These are phyloP conservation scores for Smallanthus sonchifolius DNA, from an alignment of 129 eudicot species.

Conservation along the genomic window DNA sequence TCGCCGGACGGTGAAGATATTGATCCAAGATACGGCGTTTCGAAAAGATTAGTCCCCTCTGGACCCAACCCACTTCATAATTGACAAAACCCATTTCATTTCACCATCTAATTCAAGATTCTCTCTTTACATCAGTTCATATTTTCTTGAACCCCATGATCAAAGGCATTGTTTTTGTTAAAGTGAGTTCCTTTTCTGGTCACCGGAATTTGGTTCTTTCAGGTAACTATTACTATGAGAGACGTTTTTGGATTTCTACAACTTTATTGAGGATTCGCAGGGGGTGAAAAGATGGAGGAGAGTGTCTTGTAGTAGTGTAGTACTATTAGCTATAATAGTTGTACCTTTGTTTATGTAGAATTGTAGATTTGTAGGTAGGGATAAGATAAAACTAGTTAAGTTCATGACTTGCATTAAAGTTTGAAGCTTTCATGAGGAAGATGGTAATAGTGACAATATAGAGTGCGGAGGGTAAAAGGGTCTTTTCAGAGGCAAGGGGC, in stretches of 20 bases:
- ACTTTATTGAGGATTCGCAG: neutral
- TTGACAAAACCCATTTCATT: slow-evolving; percentile 27
- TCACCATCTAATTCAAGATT: slow-evolving; percentile 19
- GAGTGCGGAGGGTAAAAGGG: slow-evolving; percentile 15
- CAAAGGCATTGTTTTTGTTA: slow-evolving; percentile 1
- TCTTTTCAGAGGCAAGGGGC: slow-evolving; percentile 2
- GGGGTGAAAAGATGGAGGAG: slow-evolving; percentile 3
- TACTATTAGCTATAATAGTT: slow-evolving; percentile 15
- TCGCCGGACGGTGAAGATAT: slow-evolving; percentile 38
- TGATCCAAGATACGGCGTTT: slow-evolving; percentile 80
- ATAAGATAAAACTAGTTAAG: slow-evolving; percentile 3
- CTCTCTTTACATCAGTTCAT: neutral
- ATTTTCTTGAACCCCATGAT: slow-evolving; percentile 32
- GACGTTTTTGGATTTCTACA: neutral
- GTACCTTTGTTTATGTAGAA: slow-evolving; percentile 17
- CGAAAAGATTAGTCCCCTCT: slow-evolving; percentile 81
- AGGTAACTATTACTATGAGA: neutral
- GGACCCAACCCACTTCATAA: slow-evolving; percentile 97
- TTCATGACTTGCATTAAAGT: slow-evolving; percentile 29
- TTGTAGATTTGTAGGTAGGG: slow-evolving; percentile 5
- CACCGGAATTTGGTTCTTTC: neutral
- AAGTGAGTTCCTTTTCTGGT: neutral
- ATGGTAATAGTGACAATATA: slow-evolving; percentile 14
- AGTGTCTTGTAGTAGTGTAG: slow-evolving; percentile 13
- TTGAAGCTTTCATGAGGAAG: slow-evolving; percentile 30